A percentile compares a stretch with the other conserved stretches of the same genome.
These are phyloP conservation scores for Solioccasus polychromus DNA, from an alignment of 768 basidiomycete genomes.

Conservation along the genomic window DNA sequence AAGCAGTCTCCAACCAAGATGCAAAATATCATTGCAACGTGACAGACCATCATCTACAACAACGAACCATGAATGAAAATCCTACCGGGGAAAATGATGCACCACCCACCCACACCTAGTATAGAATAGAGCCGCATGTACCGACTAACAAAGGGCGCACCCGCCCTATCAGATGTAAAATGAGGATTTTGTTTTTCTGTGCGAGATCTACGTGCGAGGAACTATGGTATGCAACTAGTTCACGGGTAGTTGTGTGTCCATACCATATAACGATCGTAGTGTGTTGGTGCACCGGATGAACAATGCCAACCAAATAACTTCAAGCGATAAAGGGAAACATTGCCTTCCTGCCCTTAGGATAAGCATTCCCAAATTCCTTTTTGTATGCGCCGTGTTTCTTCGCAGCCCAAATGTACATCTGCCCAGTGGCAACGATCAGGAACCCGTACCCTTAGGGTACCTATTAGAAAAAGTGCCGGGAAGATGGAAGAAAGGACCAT, in stretches of 20 bases:
- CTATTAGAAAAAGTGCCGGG: neutral
- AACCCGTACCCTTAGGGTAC: constrained; percentile 58
- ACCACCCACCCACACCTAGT: no score
- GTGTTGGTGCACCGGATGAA: neutral
- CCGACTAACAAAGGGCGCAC: no score
- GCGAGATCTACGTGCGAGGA: no score
- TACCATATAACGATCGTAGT: no score
- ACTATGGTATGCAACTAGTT: neutral
- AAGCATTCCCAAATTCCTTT: constrained; percentile 90
- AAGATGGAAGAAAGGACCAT: constrained; percentile 27
- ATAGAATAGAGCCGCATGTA: no score
- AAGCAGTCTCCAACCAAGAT: no score
- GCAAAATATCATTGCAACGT: no score
- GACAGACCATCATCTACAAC: no score
- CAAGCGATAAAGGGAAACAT: constrained; percentile 65
- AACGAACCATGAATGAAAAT: no score
- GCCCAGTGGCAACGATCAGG: constrained; percentile 51
- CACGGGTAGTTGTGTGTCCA: neutral
- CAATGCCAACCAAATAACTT: neutral
- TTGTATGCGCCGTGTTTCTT: constrained; percentile 90
- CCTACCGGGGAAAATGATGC: no score
- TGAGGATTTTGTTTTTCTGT: no score
- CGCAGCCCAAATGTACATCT: constrained; percentile 84
- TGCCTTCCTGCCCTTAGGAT: constrained; percentile 69
- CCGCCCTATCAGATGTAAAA: no score